A percentile compares a stretch with the other conserved stretches of the same genome.
Conservation (phyloP, 2,329 filamentous ascomycete species). For the Shiraia bambusicola region DNA sequence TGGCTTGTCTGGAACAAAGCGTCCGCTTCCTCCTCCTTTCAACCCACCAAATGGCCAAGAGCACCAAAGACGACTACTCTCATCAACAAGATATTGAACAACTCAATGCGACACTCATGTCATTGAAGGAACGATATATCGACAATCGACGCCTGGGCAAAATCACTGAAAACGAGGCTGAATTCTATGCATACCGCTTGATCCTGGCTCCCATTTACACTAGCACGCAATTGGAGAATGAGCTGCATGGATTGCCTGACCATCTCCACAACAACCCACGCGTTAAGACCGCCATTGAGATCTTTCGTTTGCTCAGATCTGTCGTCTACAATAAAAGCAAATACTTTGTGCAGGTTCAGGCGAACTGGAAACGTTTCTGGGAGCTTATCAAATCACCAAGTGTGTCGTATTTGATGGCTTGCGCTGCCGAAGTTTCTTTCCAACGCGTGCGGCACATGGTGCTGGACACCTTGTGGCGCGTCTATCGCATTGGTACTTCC, state of each 20-base stretch:
- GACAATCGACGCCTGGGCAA: conserved; percentile 45
- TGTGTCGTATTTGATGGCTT: conserved; percentile 64
- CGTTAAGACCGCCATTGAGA: conserved; percentile 58
- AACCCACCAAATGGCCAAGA: conserved; percentile 55
- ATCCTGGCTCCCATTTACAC: conserved; percentile 48
- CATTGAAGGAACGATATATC: conserved; percentile 55
- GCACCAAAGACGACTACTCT: conserved; percentile 51
- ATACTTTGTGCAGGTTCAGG: conserved; percentile 57
- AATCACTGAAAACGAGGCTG: conserved; percentile 60
- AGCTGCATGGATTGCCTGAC: conserved; percentile 57
- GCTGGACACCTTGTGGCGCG: conserved; percentile 57
- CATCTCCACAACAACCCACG: conserved; percentile 54
- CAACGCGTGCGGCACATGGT: conserved; percentile 58
- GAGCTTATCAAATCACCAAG: conserved; percentile 55
- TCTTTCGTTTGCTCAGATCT: conserved; percentile 59
- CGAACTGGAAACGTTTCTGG: conserved; percentile 62
- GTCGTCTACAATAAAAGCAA: conserved; percentile 53
- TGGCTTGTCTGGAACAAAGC: conserved; percentile 64
- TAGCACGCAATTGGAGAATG: conserved; percentile 55
- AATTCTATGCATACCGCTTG: conserved; percentile 65
- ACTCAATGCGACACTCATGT: conserved; percentile 62
- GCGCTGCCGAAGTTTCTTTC: conserved; percentile 65
- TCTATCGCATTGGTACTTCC: conserved; percentile 55
- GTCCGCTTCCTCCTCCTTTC: conserved; percentile 65
- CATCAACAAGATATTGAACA: conserved; percentile 64